These are phyloP conservation scores for Dicorynia guianensis DNA, from an alignment of 306 rosid genomes.

Conservation along the genomic window DNA sequence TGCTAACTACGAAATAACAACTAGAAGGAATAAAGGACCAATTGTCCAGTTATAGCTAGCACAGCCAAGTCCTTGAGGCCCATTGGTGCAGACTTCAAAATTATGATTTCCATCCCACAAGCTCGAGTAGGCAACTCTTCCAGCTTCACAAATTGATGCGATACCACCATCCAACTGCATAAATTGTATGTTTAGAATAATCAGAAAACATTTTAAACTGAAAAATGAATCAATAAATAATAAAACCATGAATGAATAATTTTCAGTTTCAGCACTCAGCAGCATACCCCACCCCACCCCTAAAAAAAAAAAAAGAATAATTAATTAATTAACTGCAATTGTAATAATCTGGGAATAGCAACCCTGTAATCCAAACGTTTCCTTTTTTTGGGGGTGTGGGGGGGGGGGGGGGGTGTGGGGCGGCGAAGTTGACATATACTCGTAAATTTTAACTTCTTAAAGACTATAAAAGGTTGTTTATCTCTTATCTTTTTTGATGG, in stretches of 20 bases:
- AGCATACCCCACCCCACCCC: not conserved
- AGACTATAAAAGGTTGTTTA: not conserved
- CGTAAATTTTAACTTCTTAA: no score
- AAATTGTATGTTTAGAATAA: conserved; percentile 16
- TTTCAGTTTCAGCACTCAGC: not conserved
- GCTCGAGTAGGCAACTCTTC: conserved; percentile 58
- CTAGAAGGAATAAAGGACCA: conserved; percentile 54
- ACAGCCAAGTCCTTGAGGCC: conserved; percentile 62
- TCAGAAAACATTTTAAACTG: conserved; percentile 15
- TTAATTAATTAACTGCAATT: not conserved
- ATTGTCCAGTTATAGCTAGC: conserved; percentile 78
- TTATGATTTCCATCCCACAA: conserved; percentile 82
- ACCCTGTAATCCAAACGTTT: no score
- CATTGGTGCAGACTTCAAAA: conserved; percentile 73
- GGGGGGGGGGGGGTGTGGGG: no score
- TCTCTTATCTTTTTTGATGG: not conserved
- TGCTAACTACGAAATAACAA: conserved; percentile 11
- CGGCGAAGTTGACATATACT: no score
- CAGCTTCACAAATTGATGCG: conserved; percentile 56
- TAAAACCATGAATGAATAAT: not conserved
- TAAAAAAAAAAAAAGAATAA: no score
- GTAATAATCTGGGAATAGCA: conserved; percentile 18
- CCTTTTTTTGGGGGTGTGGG: no score
- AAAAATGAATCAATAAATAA: not conserved
- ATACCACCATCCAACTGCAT: conserved; percentile 76